These are phyloP conservation scores for Rosa hybrid DNA, from an alignment of 331 rosid genomes.

Conservation along the genomic window DNA sequence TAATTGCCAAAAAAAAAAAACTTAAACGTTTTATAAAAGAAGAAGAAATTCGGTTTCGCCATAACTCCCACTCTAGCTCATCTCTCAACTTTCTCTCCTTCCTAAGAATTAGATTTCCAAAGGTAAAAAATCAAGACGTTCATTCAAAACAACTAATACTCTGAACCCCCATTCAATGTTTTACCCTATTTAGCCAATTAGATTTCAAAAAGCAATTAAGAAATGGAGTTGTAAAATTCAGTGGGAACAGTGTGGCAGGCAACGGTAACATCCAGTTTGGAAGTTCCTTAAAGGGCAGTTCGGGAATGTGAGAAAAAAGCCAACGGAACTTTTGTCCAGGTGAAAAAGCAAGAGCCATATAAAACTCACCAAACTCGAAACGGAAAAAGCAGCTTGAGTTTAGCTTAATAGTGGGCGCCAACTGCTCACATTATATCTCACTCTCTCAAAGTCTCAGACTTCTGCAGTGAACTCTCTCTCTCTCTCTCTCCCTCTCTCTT, in stretches of 20 bases:
- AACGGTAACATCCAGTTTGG: constrained; percentile 79
- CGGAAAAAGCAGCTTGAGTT: constrained; percentile 2
- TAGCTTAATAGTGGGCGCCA: constrained; percentile 39
- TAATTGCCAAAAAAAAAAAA: too few species aligned
- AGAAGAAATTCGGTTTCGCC: background rate
- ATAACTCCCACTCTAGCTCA: background rate
- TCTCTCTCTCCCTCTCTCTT: constrained; percentile 20
- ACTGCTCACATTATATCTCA: constrained; percentile 29
- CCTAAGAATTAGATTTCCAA: constrained; percentile 2
- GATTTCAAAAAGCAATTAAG: background rate
- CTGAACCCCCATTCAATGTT: constrained; percentile 7
- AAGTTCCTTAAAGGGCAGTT: constrained; percentile 55
- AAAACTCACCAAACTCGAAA: constrained; percentile 11
- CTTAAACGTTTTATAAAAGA: background rate
- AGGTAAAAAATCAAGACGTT: background rate
- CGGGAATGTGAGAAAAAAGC: constrained; percentile 38
- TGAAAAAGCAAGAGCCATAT: constrained; percentile 25
- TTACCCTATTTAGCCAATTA: constrained; percentile 8
- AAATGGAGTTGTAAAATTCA: constrained; percentile 25
- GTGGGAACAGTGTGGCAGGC: constrained; percentile 43
- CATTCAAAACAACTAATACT: constrained; percentile 9
- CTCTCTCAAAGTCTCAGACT: constrained; percentile 19
- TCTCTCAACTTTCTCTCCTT: constrained; percentile 5
- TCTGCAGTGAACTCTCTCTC: background rate
- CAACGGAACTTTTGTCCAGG: constrained; percentile 50